These are phyloP conservation scores for Podila minutissima DNA, from an alignment of 192 early-diverging fungal genomes.

Conservation along the genomic window DNA sequence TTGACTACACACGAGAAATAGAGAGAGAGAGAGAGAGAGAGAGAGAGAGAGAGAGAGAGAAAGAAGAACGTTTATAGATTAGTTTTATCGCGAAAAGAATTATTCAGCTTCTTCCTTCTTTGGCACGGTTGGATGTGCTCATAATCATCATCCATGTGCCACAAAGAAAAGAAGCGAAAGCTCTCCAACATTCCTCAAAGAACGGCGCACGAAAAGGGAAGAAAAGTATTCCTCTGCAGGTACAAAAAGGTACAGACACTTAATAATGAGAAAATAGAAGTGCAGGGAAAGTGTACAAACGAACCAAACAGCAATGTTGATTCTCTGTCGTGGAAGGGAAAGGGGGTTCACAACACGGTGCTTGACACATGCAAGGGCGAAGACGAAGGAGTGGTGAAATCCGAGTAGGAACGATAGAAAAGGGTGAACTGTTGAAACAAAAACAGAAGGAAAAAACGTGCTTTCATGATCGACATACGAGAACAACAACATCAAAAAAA, in stretches of 20 bases:
- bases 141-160: not conserved
- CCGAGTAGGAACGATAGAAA: no score
- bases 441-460: no score
- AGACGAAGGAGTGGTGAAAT: no score
- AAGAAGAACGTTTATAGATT: not conserved
- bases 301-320: no score
- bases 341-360: no score
- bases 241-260: not conserved
- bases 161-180: not conserved
- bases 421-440: no score
- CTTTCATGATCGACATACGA: no score
- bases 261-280: not conserved
- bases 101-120: no score
- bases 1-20: constrained; percentile 65
- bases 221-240: not conserved
- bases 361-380: no score
- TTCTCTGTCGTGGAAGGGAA: no score
- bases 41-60: not conserved
- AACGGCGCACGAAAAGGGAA: not conserved
- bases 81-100: not conserved
- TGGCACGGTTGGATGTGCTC: not conserved
- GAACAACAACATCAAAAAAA: not conserved
- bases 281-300: no score
- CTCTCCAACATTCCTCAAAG: not conserved
- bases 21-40: not conserved